Evolutionary conservation across 1,284 basidiomycete species (phyloP), one percentile per base, ranked within the genome.

Genomic region (Heterobasidion annosum): DNA sequence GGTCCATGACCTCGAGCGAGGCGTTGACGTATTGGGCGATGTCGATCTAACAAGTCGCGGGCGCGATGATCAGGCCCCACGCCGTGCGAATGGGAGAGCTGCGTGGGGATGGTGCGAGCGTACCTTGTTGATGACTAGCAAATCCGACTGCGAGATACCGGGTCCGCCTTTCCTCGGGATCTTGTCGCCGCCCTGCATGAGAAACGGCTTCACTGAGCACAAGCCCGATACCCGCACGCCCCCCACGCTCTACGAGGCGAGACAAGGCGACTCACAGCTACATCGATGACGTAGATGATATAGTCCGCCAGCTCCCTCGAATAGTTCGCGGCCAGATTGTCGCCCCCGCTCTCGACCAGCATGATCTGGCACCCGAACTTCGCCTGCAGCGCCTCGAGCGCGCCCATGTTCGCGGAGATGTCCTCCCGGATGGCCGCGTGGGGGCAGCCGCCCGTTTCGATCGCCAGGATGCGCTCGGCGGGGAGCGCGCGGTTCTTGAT

Each of bases 121-220:
- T 48, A 87, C 93, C 79, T 98, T 98, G 78, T 99, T 99, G 64
- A 99, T 84, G 32, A 99, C 85, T 51, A 99, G 74, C 35, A 99
- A 75, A 72, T 99, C 96, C 2, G 93, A 95, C 67, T 96, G 90
- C 1, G 92, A 93, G 62, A 98, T 96, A 12, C 96, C 96, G 1
- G 96, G 96, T 1, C 96, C 96, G 6, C 97, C 96, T 74, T 99
- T 99, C 34, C 96, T 79, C 9, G 96, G 96, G 59, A 99, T 96
- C 72, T 99, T 99, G 73, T 99, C 97, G 0, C 96, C 96, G 32
- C 96, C 96, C 74, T 89, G 59, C 42, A 25, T 44, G 19, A 42
- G 19, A 42, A n/a, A 42, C 16, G 46, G 18, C 16, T 25, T 32
- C 32, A 33, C 15, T 43, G 16, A 19, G 8, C 48, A 53, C 12